Conservation (phyloP, 2,329 filamentous ascomycete genomes). For the Aspergillus sp. region DNA sequence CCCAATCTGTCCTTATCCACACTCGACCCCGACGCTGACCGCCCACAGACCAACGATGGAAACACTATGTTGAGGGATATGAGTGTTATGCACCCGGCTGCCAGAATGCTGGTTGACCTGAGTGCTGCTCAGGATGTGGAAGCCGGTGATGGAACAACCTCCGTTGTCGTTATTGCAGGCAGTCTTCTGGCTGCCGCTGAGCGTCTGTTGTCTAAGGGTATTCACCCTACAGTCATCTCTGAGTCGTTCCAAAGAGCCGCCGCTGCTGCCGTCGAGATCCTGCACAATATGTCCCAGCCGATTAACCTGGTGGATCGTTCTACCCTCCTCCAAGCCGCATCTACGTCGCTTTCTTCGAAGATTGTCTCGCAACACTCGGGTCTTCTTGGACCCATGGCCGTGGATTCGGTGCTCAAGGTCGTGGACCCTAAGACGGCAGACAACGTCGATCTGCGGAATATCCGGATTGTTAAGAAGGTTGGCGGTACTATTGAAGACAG, state of each 20-base stretch:
- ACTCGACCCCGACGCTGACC: slow-evolving; percentile 21
- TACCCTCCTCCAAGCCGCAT: slow-evolving; percentile 89
- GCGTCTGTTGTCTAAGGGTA: slow-evolving; percentile 78
- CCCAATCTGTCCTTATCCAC: slow-evolving; percentile 6
- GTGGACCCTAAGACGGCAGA: slow-evolving; percentile 94
- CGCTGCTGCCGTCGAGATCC: slow-evolving; percentile 75
- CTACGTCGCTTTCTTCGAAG: slow-evolving; percentile 95
- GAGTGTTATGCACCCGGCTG: slow-evolving; percentile 98
- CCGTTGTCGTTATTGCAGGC: slow-evolving; percentile 94
- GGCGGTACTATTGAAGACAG: slow-evolving; percentile 98
- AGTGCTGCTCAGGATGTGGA: slow-evolving; percentile 97
- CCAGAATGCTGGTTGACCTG: slow-evolving; percentile 97
- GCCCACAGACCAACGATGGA: slow-evolving; percentile 76
- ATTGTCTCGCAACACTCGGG: slow-evolving; percentile 97
- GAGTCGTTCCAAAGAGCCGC: slow-evolving; percentile 96
- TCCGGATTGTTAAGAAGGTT: slow-evolving; percentile 94
- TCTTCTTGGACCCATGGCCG: slow-evolving; percentile 92
- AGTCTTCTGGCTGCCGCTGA: slow-evolving; percentile 91
- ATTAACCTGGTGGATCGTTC: slow-evolving; percentile 82
- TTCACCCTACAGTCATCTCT: slow-evolving; percentile 96
- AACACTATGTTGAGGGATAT: slow-evolving; percentile 99
- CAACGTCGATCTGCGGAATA: slow-evolving; percentile 94
- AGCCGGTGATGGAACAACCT: slow-evolving; percentile 95
- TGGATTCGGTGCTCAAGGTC: slow-evolving; percentile 90
- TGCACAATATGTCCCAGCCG: slow-evolving; percentile 93